Evolutionary conservation across 805 yeast species (phyloP), one percentile per base, ranked within the genome.

Genomic region (Barnettozyma siamensis): DNA sequence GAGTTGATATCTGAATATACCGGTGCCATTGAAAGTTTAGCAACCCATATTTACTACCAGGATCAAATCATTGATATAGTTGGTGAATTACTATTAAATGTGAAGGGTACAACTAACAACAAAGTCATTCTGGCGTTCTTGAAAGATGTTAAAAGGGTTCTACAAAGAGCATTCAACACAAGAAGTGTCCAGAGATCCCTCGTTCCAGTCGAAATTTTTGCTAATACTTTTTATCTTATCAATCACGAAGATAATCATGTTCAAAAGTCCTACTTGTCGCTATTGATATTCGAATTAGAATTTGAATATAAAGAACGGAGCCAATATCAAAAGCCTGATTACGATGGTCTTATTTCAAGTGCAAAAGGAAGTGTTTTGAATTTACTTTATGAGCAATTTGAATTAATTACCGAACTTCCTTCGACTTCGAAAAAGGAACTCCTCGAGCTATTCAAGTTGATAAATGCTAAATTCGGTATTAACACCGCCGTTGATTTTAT

Each of bases 21-120:
- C 2, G 64, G 65, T 18, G 76, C 88, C 20, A 75, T 89, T 41
- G 76, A 80, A 43, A 80, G 83, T 44, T 68, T 91, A 40, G 79
- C 88, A 2, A 73, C 77, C 3, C 95, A 88, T 58, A 74, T 80
- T 11, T 88, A 88, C 54, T 91, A 91, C 58, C 80, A 80, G 45
- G 94, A 88, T 50, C 99, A 93, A 60, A 76, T 83, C 5, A 73
- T 81, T 13, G 97, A 89, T 58, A 81, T 91, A 67, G 66, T 88
- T 16, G 74, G 77, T 23, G 95, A 84, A 44, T 66, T 88, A 13
- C 62, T 80, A 32, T 50, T 71, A 16, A 74, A 57, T 39, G 44
- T 67, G 27, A 62, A 60, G 35, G 59, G 58, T 7, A 68, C 45
- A 1, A 19, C 31, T 4, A 29, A 35, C 9, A 7, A 10, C 7